phyloP scores from a whole-genome alignment of 2,329 filamentous ascomycete genomes.

The Aspergillus pseudoglaucus region DNA sequence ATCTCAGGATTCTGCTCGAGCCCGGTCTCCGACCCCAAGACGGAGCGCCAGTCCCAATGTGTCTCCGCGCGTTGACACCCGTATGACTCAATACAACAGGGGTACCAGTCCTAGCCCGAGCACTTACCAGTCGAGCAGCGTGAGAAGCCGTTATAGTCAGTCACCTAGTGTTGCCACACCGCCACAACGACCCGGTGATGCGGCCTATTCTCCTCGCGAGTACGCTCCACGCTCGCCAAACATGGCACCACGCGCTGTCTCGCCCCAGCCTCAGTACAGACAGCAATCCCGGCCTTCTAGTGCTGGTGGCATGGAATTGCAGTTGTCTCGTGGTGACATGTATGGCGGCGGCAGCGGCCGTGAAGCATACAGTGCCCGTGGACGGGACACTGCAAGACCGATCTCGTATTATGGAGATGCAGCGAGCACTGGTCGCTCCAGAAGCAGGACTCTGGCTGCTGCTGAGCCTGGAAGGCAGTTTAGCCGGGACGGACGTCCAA shows the following conservation, averaged over 20 bases:
- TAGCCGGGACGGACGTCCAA: slow-evolving; percentile 76
- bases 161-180: slow-evolving; percentile 27
- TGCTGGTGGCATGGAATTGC: slow-evolving; percentile 57
- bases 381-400: slow-evolving; percentile 37
- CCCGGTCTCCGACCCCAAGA: slow-evolving; percentile 61
- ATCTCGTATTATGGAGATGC: slow-evolving; percentile 46
- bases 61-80: slow-evolving; percentile 24
- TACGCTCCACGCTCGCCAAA: slow-evolving; percentile 36
- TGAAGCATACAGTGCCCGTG: slow-evolving; percentile 27
- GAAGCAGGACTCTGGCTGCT: slow-evolving; percentile 83
- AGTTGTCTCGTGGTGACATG: slow-evolving; percentile 56
- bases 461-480: slow-evolving; percentile 62
- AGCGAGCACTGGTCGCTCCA: slow-evolving; percentile 44
- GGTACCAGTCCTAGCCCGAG: slow-evolving; percentile 40
- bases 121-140: slow-evolving; percentile 39
- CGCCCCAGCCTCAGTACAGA: slow-evolving; percentile 48
- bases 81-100: slow-evolving; percentile 38
- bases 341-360: slow-evolving; percentile 47
- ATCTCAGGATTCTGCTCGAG: slow-evolving; percentile 38
- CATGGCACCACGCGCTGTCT: slow-evolving; percentile 39
- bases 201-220: slow-evolving; percentile 40
- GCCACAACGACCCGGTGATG: slow-evolving; percentile 29
- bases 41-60: slow-evolving; percentile 39
- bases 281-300: slow-evolving; percentile 46
- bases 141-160: slow-evolving; percentile 34